Evolutionary conservation across 1,139 yeast genomes (phyloP), one percentile per base, ranked within the genome.

Genomic region (Candida smagusa): DNA sequence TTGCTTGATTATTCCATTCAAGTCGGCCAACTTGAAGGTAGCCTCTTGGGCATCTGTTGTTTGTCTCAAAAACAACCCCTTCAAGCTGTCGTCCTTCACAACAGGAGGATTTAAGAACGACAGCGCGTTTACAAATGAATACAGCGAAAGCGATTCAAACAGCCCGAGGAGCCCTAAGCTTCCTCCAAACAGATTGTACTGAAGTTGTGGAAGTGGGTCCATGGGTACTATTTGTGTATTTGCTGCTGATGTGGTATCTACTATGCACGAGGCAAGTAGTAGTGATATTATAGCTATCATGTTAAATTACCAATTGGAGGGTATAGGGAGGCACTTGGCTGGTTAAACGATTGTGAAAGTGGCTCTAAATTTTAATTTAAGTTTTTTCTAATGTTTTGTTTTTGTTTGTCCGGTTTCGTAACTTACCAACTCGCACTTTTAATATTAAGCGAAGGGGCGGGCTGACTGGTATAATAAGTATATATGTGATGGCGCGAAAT

Each of bases 101-200:
- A 48, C 31, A 43, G 38, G 47, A 45, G 36, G 49, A 49, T 36
- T 37, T 19, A 63, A 50, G 33, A 55, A 53, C 13, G 58, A 43
- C 13, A 73, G 59, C 29, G 63, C 81, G 38, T 86, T 86, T 23
- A 59, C 52, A 48, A 72, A 79, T 27, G 67, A 53, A 58, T 82
- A 82, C 37, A 70, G 65, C 2, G 92, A 75, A 22, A 84, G 55
- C 11, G 83, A 79, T 42, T 77, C 74, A 49, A 78, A 84, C 30
- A 71, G 63, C 7, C 96, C 96, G 36, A 84, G 70, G 12, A 86
- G 49, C 5, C 84, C 81, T 35, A 87, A 61, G 40, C 67, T 53
- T 12, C 65, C 61, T 25, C 79, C 74, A 28, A 67, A 40, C 31
- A 50, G 47, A 19, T 48, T 41, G 40, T 59, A 68, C 37, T 65